A percentile compares a stretch with the other conserved stretches of the same genome.
Evolutionary conservation across 768 basidiomycete genomes (phyloP).

Genomic region (Trametes villosa): DNA sequence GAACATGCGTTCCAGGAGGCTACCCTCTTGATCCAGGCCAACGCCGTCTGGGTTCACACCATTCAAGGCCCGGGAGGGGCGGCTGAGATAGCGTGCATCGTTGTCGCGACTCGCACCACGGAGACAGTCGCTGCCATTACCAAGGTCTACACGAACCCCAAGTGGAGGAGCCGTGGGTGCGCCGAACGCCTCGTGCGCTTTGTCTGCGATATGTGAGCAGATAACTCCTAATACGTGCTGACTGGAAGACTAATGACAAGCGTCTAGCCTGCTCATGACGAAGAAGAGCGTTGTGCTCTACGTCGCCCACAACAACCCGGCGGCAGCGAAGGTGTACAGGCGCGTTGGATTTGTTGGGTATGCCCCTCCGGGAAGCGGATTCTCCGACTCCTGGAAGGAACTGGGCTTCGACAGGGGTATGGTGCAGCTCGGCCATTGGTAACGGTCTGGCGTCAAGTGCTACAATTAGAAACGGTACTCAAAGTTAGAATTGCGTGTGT

Average conservation of each 20-base stretch:
- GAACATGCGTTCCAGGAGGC: conserved; percentile 57
- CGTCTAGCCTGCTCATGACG: conserved; percentile 36
- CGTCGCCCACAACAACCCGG: conserved; percentile 60
- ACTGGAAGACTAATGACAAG: not conserved
- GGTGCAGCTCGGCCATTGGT: conserved; percentile 73
- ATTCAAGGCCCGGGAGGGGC: conserved; percentile 35
- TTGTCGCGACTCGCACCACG: conserved; percentile 67
- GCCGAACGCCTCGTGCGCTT: conserved; percentile 64
- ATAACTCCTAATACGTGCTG: not conserved
- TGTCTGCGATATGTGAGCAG: conserved; percentile 58
- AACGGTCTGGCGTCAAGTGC: conserved; percentile 25
- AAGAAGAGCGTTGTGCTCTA: conserved; percentile 65
- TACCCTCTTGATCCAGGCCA: conserved; percentile 45
- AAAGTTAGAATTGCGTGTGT: not conserved
- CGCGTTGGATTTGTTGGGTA: conserved; percentile 67
- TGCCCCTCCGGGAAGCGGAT: conserved; percentile 34
- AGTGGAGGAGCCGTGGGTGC: conserved; percentile 56
- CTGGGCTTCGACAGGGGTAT: conserved; percentile 57
- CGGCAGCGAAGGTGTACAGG: conserved; percentile 60
- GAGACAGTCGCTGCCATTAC: conserved; percentile 63
- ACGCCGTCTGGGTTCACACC: conserved; percentile 65
- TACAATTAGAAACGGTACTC: too few relatives aligned
- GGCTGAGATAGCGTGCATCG: conserved; percentile 61
- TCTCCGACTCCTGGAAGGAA: conserved; percentile 57
- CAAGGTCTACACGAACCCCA: conserved; percentile 67